These are phyloP conservation scores for Dicorynia guianensis DNA, from an alignment of 306 rosid genomes.

Conservation along the genomic window DNA sequence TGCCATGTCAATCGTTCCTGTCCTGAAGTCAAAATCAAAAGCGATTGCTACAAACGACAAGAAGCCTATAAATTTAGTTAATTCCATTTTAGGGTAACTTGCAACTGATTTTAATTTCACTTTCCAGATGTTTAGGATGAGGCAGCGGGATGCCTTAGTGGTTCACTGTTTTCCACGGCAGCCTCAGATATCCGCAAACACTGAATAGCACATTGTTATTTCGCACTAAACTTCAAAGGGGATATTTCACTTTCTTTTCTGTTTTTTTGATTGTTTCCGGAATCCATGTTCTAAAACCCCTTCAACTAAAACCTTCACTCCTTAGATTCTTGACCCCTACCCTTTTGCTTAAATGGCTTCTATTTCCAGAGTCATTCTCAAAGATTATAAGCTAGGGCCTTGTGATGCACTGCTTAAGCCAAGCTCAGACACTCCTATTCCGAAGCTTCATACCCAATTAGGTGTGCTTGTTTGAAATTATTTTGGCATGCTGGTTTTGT, in stretches of 20 bases:
- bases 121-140: no score
- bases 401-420: constrained; percentile 45
- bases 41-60: no score
- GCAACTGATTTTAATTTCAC: background rate
- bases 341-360: constrained; percentile 59
- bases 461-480: constrained; percentile 48
- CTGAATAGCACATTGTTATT: constrained; percentile 9
- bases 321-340: background rate
- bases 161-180: constrained; percentile 52
- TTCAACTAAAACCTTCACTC: background rate
- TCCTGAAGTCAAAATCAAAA: no score
- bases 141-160: constrained; percentile 19
- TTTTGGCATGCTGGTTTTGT: background rate
- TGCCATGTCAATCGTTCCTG: no score
- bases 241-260: background rate
- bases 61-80: no score
- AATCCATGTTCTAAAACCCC: background rate
- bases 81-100: background rate
- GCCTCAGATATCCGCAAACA: constrained; percentile 16
- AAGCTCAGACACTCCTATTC: constrained; percentile 34
- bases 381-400: constrained; percentile 47
- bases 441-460: constrained; percentile 50
- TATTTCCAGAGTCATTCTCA: constrained; percentile 58
- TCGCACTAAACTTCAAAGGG: background rate
- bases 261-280: background rate